phyloP scores from a whole-genome alignment of 176 grass and related monocot genomes.

The Aegilops umbellulata region DNA sequence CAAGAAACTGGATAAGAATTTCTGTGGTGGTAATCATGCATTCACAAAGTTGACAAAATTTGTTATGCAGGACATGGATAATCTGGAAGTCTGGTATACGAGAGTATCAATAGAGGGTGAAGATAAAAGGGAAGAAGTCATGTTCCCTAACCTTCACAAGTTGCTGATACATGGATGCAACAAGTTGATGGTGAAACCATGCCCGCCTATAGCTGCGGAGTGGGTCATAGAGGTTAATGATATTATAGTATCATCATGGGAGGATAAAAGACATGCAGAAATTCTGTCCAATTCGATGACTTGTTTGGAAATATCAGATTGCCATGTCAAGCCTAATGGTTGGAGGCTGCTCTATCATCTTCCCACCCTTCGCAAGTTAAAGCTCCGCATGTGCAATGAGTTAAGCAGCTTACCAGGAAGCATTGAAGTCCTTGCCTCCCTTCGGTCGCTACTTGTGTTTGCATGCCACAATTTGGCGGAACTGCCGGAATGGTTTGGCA shows the following conservation, averaged over 20 bases:
- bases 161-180: slow-evolving; percentile 15
- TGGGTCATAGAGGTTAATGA: neutral
- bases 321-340: neutral
- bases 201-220: neutral
- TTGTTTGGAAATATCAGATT: slow-evolving; percentile 20
- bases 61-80: slow-evolving; percentile 10
- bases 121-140: neutral
- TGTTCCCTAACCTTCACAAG: slow-evolving; percentile 8
- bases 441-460: neutral
- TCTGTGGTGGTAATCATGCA: slow-evolving; percentile 5
- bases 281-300: neutral
- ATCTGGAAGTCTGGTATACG: slow-evolving; percentile 5
- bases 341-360: slow-evolving; percentile 20
- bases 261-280: neutral
- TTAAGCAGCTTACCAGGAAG: slow-evolving; percentile 8
- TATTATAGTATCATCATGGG: neutral
- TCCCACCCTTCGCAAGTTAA: neutral
- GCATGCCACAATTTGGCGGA: neutral
- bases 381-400: neutral
- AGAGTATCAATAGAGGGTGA: neutral
- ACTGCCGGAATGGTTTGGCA: slow-evolving; percentile 4
- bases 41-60: slow-evolving; percentile 7
- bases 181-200: slow-evolving; percentile 13
- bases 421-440: neutral
- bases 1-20: neutral